These are phyloP conservation scores for Hordeum marinum DNA, from an alignment of 176 grass and related monocot genomes.

Conservation along the genomic window DNA sequence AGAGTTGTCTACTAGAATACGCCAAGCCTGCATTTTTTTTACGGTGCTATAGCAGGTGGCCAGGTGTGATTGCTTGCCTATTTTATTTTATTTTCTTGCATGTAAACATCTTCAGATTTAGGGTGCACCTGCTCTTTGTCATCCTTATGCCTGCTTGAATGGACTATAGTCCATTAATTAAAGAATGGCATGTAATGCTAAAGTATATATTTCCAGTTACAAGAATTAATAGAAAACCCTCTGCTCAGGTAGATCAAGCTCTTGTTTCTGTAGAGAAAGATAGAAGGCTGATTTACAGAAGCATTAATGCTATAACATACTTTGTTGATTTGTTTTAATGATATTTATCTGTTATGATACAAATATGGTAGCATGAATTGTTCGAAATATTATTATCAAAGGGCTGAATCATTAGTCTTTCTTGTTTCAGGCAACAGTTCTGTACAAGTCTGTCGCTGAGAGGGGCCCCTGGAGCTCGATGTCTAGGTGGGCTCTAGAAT, in stretches of 20 bases:
- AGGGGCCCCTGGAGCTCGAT: slow-evolving; percentile 95
- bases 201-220: slow-evolving; percentile 8
- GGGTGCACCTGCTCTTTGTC: background rate
- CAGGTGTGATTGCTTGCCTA: too few species aligned
- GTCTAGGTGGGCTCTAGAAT: slow-evolving; percentile 93
- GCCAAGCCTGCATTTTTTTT: background rate
- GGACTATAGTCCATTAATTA: background rate
- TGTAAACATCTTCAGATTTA: background rate
- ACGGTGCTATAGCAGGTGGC: background rate
- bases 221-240: background rate
- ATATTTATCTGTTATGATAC: background rate
- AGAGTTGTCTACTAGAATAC: background rate
- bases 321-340: background rate
- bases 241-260: background rate
- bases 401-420: slow-evolving; percentile 4
- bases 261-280: background rate
- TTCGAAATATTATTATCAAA: background rate
- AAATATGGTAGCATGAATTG: slow-evolving; percentile 9
- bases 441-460: slow-evolving; percentile 97
- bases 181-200: background rate
- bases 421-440: slow-evolving; percentile 63
- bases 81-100: background rate
- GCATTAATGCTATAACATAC: background rate
- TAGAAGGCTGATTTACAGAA: background rate
- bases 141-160: background rate